Base-by-base conservation (phyloP, 768 basidiomycete species). In the Tylopilus sp. region DNA sequence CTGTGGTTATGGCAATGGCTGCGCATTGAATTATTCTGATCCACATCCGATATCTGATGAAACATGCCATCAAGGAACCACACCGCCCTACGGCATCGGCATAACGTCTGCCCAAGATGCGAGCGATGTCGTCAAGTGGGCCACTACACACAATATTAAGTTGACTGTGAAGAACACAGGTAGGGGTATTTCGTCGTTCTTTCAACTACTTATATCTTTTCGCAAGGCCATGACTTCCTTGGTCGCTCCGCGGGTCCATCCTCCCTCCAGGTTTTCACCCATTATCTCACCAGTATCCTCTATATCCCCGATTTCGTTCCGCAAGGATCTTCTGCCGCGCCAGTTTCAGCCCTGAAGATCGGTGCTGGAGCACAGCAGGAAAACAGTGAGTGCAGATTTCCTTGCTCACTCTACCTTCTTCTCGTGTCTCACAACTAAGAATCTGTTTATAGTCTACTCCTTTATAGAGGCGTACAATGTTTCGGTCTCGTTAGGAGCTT, bases 151-250 rank as follows among this genome's bases (percentile, higher is more conserved):
- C 37, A 34, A 46, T 2, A 42, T 63, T 1, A 63, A 57, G 13
- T 31, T 63, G 10, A 60, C 62, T 1, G 47, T 63, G 12, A 63
- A 63, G 53, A 63, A 55, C 45, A 63, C 62, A 1, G 61, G 61
- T 63, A 14, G 3, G 53, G 21, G n/a, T 0, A 3, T 10, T 7
- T 14, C 14, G 4, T 24, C 6, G 4, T 24, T 29, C 16, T n/a
- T 21, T 6, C 26, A 6, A 16, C 9, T 16, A 14, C 34, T 58
- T 11, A 38, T 12, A 6, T 11, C 17, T 40, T 37, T 9, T 45
- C 21, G 12, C 22, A 24, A 45, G 43, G 37, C n/a, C 61, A 62
- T 21, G 61, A 63, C 28, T 59, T 48, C 33, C 17, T 56, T 6
- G 61, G 62, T 13, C 58, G 61, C 25, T 56, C 62, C 19, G 37